These are phyloP conservation scores for Pseudoneurospora amorphoporcata DNA, from an alignment of 495 filamentous ascomycete genomes.

Conservation along the genomic window DNA sequence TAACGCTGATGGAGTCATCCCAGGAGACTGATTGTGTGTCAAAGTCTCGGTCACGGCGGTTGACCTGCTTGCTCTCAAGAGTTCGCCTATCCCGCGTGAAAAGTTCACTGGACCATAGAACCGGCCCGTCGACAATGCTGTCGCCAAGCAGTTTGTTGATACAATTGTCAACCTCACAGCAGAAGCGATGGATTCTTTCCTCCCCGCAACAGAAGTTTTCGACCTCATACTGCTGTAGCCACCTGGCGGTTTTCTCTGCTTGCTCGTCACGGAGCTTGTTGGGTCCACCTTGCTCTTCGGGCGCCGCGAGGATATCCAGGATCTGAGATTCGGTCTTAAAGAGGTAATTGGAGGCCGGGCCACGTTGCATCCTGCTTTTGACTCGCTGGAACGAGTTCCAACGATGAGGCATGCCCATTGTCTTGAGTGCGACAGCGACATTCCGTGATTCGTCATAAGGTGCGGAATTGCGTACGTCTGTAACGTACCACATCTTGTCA, in stretches of 20 bases:
- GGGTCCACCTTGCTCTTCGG: slow-evolving; percentile 74
- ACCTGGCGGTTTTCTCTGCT: slow-evolving; percentile 72
- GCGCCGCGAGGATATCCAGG: slow-evolving; percentile 76
- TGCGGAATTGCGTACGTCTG: slow-evolving; percentile 86
- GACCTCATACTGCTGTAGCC: slow-evolving; percentile 70
- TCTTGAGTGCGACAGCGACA: slow-evolving; percentile 77
- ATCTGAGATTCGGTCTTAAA: slow-evolving; percentile 78
- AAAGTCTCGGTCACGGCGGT: slow-evolving; percentile 24
- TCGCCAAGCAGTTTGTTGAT: slow-evolving; percentile 81
- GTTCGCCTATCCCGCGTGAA: slow-evolving; percentile 68
- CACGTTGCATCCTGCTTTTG: slow-evolving; percentile 45
- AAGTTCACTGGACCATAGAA: slow-evolving; percentile 86
- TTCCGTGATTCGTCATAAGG: slow-evolving; percentile 83
- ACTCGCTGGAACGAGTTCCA: slow-evolving; percentile 42
- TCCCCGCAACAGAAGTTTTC: slow-evolving; percentile 96
- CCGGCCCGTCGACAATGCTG: slow-evolving; percentile 75
- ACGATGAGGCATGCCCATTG: slow-evolving; percentile 64
- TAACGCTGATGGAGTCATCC: slow-evolving; percentile 44
- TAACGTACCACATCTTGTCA: slow-evolving; percentile 99
- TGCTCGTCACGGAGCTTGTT: slow-evolving; percentile 97
- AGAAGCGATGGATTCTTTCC: slow-evolving; percentile 91
- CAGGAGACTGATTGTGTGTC: slow-evolving; percentile 30
- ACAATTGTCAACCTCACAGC: slow-evolving; percentile 78
- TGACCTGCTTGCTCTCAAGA: slow-evolving; percentile 49
- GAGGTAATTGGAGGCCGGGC: slow-evolving; percentile 57